These are phyloP conservation scores for Ascomycota sp. DNA, from an alignment of 2,329 filamentous ascomycete genomes.

Conservation along the genomic window DNA sequence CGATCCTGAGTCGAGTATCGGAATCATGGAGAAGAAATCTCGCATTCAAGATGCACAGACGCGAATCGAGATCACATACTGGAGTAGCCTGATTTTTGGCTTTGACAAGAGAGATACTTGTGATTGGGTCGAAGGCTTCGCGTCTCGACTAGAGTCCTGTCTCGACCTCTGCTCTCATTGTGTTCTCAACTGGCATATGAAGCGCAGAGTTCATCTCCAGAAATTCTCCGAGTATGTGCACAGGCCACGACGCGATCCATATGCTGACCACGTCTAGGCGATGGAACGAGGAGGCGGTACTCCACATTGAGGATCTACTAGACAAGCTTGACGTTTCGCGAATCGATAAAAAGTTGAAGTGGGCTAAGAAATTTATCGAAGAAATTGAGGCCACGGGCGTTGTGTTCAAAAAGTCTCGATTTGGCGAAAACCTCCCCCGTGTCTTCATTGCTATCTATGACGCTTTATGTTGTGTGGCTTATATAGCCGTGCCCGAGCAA, in stretches of 20 bases:
- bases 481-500: slow-evolving; percentile 38
- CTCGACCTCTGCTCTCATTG: slow-evolving; percentile 49
- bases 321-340: slow-evolving; percentile 39
- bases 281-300: slow-evolving; percentile 29
- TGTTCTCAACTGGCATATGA: slow-evolving; percentile 54
- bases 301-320: slow-evolving; percentile 32
- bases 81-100: slow-evolving; percentile 48
- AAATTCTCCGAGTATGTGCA: slow-evolving; percentile 35
- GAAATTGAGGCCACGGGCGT: slow-evolving; percentile 26
- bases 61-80: slow-evolving; percentile 42
- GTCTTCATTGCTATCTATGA: slow-evolving; percentile 74
- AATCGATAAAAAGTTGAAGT: slow-evolving; percentile 37
- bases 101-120: slow-evolving; percentile 40
- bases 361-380: slow-evolving; percentile 32
- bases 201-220: slow-evolving; percentile 40
- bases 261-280: slow-evolving; percentile 11
- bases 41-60: slow-evolving; percentile 32
- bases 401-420: slow-evolving; percentile 23
- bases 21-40: slow-evolving; percentile 26
- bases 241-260: not conserved
- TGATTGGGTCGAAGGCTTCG: slow-evolving; percentile 39
- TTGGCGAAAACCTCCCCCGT: slow-evolving; percentile 27
- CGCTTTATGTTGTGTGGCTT: slow-evolving; percentile 63
- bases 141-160: slow-evolving; percentile 31
- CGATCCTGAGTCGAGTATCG: slow-evolving; percentile 28